phyloP scores from a whole-genome alignment of 2,329 filamentous ascomycete species.

The Tolypocladium album region DNA sequence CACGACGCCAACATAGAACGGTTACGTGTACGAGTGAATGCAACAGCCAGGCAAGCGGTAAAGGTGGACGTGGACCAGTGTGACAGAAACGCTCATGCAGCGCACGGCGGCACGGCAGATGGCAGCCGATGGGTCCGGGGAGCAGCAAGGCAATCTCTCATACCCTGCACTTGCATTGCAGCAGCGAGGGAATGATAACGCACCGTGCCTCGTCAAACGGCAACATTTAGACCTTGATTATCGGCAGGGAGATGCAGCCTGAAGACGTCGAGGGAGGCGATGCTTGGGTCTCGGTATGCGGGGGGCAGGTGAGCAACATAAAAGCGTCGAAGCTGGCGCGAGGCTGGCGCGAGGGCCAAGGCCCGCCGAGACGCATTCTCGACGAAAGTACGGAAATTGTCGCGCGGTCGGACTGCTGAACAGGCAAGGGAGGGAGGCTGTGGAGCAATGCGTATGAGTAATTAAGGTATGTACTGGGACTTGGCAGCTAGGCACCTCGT shows the following conservation, averaged over 20 bases:
- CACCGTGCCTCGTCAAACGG: neutral
- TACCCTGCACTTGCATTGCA: neutral
- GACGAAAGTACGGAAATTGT: neutral
- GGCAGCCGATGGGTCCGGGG: neutral
- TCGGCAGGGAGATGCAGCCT: neutral
- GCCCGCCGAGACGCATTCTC: neutral
- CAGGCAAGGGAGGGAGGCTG: neutral
- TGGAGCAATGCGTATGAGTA: neutral
- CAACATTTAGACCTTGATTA: neutral
- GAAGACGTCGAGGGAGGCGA: neutral
- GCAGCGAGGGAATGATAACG: neutral
- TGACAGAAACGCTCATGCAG: neutral
- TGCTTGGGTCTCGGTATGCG: neutral
- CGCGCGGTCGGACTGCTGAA: neutral
- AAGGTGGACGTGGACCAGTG: neutral
- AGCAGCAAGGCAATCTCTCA: neutral
- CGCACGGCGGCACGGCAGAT: neutral
- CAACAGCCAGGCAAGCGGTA: neutral
- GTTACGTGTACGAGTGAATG: neutral
- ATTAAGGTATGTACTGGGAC: too few species aligned
- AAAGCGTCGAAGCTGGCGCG: too few species aligned
- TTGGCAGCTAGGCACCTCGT: too few species aligned
- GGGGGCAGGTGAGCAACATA: neutral
- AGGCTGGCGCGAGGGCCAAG: neutral
- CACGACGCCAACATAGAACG: neutral